phyloP scores from a whole-genome alignment of 768 basidiomycete species.

The Cubamyces sp. region DNA sequence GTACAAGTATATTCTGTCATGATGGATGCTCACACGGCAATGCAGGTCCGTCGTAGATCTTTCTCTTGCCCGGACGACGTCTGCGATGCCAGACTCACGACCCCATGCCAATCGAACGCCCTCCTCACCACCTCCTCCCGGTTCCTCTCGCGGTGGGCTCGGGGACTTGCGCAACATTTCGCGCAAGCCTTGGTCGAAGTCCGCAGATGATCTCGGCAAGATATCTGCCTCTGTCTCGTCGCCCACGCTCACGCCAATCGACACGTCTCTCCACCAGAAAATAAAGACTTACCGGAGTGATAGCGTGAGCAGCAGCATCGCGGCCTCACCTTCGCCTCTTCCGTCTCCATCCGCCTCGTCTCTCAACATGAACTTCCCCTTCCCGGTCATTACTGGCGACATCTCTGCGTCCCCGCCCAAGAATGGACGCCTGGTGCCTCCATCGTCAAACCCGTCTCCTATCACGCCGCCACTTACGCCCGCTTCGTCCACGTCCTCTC shows the following conservation, averaged over 20 bases:
- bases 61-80: slow-evolving; percentile 47
- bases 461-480: slow-evolving; percentile 32
- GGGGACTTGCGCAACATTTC: slow-evolving; percentile 75
- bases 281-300: slow-evolving; percentile 69
- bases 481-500: slow-evolving; percentile 35
- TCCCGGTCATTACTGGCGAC: slow-evolving; percentile 32
- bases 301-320: slow-evolving; percentile 39
- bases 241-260: slow-evolving; percentile 42
- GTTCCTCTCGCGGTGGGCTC: slow-evolving; percentile 40
- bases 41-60: slow-evolving; percentile 70
- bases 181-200: slow-evolving; percentile 76
- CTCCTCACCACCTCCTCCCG: slow-evolving; percentile 38
- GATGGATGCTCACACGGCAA: not conserved
- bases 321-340: slow-evolving; percentile 40
- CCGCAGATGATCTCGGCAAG: slow-evolving; percentile 76
- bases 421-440: slow-evolving; percentile 30
- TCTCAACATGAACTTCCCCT: slow-evolving; percentile 36
- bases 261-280: slow-evolving; percentile 59
- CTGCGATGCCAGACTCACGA: slow-evolving; percentile 41
- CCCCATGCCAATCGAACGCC: slow-evolving; percentile 33
- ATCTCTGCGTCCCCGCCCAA: slow-evolving; percentile 32
- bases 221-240: slow-evolving; percentile 39
- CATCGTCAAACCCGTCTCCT: slow-evolving; percentile 30
- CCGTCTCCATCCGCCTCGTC: slow-evolving; percentile 30
- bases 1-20: too few relatives aligned